Evolutionary conservation across 2,329 filamentous ascomycete genomes (phyloP).

Genomic region (Anisogramma anomala): DNA sequence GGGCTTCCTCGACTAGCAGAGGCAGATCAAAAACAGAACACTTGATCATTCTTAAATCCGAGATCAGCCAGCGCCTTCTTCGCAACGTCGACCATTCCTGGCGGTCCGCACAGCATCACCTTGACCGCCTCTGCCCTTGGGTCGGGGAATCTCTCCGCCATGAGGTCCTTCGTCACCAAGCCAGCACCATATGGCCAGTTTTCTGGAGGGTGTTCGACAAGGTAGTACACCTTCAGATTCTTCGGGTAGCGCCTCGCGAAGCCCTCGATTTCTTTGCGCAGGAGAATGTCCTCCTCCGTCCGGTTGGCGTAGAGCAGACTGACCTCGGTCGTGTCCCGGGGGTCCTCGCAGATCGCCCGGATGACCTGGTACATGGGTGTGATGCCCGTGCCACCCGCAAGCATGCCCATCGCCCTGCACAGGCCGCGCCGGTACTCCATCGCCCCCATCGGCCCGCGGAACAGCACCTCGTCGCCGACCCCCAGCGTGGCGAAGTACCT

Average conservation of each 20-base stretch:
- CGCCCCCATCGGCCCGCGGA: constrained; percentile 45
- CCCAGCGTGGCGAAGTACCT: constrained; percentile 35
- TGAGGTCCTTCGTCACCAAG: constrained; percentile 38
- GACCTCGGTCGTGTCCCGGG: constrained; percentile 44
- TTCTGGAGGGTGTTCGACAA: constrained; percentile 36
- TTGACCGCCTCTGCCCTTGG: constrained; percentile 34
- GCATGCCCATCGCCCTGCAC: constrained; percentile 39
- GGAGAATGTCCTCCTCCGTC: constrained; percentile 46
- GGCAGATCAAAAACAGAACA: constrained; percentile 48
- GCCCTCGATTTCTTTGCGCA: constrained; percentile 42
- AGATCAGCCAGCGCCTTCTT: constrained; percentile 38
- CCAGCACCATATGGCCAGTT: constrained; percentile 39
- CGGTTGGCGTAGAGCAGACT: constrained; percentile 49
- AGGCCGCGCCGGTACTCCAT: constrained; percentile 38
- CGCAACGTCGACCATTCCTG: constrained; percentile 45
- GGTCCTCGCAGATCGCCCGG: constrained; percentile 50
- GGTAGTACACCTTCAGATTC: constrained; percentile 44
- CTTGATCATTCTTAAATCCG: constrained; percentile 42
- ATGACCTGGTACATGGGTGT: constrained; percentile 52
- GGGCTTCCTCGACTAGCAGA: no score
- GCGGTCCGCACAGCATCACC: constrained; percentile 49
- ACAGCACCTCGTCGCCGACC: constrained; percentile 36
- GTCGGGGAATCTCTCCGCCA: constrained; percentile 36
- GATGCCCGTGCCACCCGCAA: constrained; percentile 40
- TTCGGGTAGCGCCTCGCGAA: constrained; percentile 38